These are phyloP conservation scores for Phaeosphaeriaceae sp. DNA, from an alignment of 2,329 filamentous ascomycete genomes.

Conservation along the genomic window DNA sequence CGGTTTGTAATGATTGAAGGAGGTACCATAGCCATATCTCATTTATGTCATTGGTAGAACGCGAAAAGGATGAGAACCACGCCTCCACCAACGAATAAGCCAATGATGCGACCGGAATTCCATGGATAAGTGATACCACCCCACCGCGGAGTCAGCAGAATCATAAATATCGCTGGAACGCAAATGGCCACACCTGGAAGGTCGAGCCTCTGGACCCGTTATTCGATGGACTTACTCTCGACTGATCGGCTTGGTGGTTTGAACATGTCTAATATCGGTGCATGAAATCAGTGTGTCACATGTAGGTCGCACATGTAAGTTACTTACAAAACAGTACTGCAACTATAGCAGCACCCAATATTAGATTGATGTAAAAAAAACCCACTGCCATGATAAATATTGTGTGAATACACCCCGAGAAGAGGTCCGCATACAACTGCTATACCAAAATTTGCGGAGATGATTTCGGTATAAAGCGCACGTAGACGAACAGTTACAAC, in stretches of 20 bases:
- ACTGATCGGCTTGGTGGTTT: conserved; percentile 21
- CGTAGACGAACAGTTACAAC: conserved; percentile 50
- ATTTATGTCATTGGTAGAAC: conserved; percentile 24
- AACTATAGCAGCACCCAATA: conserved; percentile 44
- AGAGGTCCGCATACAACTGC: conserved; percentile 33
- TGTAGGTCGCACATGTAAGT: background rate
- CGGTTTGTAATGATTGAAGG: conserved; percentile 48
- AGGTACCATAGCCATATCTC: conserved; percentile 48
- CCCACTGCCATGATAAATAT: conserved; percentile 50
- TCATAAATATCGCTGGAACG: conserved; percentile 50
- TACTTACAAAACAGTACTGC: conserved; percentile 15
- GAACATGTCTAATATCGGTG: conserved; percentile 7
- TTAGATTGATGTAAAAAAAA: conserved; percentile 55
- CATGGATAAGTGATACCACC: conserved; percentile 52
- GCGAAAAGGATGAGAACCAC: conserved; percentile 50
- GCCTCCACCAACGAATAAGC: conserved; percentile 54
- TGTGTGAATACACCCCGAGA: conserved; percentile 52
- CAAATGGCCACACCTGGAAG: conserved; percentile 51
- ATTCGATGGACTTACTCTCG: conserved; percentile 20
- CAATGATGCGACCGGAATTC: conserved; percentile 54
- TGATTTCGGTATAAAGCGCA: conserved; percentile 52
- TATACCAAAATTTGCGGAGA: conserved; percentile 52
- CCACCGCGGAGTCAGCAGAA: conserved; percentile 57
- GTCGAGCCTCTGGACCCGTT: conserved; percentile 51
- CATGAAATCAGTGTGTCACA: no score